These are phyloP conservation scores for Nicotiana sylvestris DNA, from an alignment of 257 asterid genomes.

Conservation along the genomic window DNA sequence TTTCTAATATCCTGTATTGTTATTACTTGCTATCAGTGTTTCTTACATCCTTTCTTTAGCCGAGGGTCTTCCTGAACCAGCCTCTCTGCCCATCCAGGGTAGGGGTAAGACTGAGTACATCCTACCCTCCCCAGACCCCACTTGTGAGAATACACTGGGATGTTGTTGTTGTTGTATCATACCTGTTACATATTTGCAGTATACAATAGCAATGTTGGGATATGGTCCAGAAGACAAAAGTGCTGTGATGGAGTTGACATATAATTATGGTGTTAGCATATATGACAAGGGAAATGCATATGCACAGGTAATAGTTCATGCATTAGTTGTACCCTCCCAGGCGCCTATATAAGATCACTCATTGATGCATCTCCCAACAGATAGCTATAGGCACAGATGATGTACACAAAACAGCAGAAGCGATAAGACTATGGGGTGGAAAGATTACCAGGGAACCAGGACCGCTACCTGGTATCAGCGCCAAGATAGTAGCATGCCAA, in stretches of 20 bases:
- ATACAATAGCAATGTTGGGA: conserved; percentile 64
- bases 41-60: no score
- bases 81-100: no score
- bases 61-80: no score
- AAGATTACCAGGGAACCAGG: conserved; percentile 87
- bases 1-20: no score
- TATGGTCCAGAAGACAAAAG: conserved; percentile 59
- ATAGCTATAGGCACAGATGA: conserved; percentile 94
- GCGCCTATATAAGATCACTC: background rate
- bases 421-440: conserved; percentile 68
- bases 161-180: background rate
- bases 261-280: conserved; percentile 55
- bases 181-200: conserved; percentile 28
- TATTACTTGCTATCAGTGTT: no score
- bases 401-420: conserved; percentile 89
- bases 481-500: conserved; percentile 90
- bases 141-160: no score
- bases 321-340: background rate
- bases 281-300: conserved; percentile 65
- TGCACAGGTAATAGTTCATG: conserved; percentile 43
- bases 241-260: conserved; percentile 56
- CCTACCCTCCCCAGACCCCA: background rate
- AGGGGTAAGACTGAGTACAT: no score
- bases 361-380: conserved; percentile 32
- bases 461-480: conserved; percentile 83